Base-by-base conservation (phyloP, 2,329 filamentous ascomycete genomes). In the Epichloe sibirici region DNA sequence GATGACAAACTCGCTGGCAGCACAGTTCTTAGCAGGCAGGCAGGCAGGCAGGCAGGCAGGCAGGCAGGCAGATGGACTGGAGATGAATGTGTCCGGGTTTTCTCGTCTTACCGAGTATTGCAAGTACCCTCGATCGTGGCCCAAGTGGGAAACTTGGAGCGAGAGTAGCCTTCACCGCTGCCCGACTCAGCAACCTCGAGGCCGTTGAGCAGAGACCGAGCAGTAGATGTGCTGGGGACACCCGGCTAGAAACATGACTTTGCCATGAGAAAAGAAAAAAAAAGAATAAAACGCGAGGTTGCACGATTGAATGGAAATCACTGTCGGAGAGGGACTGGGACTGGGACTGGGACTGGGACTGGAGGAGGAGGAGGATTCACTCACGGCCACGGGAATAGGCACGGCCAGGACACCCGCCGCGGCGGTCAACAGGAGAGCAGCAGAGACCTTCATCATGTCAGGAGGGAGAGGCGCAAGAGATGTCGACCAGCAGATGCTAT, bases 91-190 rank as follows among this genome's bases (percentile, higher is more conserved):
- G 34, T 8, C 35, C 4, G 35, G 37, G 37, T 31, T 8, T 11
- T 8, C 31, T 31, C 8, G 9, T 31, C 62, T 34, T 65, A 74
- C 73, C 77, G 73, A 21, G 86, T 86, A 69, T 89, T 83, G 76
- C 88, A 93, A 5, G 69, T 67, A 8, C 83, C 85, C 13, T 68
- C 70, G 60, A 82, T 76, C 34, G 79, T 83, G 58, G 75, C 78
- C 86, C 86, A 90, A 67, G 83, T 80, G 2, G 82, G 83, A 69
- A 90, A 90, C 50, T 83, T 68, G 59, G 79, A 75, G 50, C 87
- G 82, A 53, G 75, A 70, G 68, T 90, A 89, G 21, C 72, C 72
- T 55, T 69, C 70, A 46, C 77, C 74, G 49, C 79, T 74, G 38
- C 75, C 76, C 43, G 76, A 69, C 0, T 76, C 67, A 4, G 73